Percentiles rank a stretch among this genome's conserved stretches.
phyloP scores from a whole-genome alignment of 164 flowering plant species.

The Hamamelis virginiana region DNA sequence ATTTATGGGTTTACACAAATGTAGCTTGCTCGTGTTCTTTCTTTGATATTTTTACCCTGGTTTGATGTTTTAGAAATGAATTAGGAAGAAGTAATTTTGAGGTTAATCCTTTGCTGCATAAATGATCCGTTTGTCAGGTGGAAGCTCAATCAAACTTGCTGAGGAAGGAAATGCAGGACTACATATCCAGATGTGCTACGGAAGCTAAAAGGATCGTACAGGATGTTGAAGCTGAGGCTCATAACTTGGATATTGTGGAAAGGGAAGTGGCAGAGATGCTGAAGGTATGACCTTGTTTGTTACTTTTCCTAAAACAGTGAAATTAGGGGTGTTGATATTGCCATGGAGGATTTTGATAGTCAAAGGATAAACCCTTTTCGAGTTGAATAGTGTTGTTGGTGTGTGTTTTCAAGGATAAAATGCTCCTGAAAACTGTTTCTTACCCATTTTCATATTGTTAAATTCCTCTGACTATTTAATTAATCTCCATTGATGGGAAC shows the following conservation, averaged over 20 bases:
- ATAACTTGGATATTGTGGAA: constrained; percentile 42
- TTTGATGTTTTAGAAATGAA: not conserved
- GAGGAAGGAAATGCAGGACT: constrained; percentile 61
- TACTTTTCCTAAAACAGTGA: not conserved
- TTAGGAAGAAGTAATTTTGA: not conserved
- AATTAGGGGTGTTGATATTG: not conserved
- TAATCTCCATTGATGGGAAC: not conserved
- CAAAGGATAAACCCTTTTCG: not conserved
- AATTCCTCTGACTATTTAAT: not conserved
- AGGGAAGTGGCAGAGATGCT: constrained; percentile 58
- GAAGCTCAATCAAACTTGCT: constrained; percentile 49
- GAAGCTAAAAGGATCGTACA: constrained; percentile 52
- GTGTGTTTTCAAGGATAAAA: too few relatives aligned
- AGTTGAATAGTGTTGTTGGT: too few relatives aligned
- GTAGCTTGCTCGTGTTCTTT: not conserved
- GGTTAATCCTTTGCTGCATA: not conserved
- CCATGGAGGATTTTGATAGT: not conserved
- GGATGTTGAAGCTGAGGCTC: constrained; percentile 45
- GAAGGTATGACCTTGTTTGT: constrained; percentile 37
- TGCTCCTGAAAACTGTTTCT: too few relatives aligned
- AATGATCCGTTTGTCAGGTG: constrained; percentile 31
- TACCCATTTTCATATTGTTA: too few relatives aligned
- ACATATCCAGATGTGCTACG: constrained; percentile 40
- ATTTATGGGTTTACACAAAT: not conserved
- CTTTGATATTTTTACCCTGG: not conserved